Base-by-base conservation (phyloP, 2,329 filamentous ascomycete species). In the Colletotrichum somersetense region DNA sequence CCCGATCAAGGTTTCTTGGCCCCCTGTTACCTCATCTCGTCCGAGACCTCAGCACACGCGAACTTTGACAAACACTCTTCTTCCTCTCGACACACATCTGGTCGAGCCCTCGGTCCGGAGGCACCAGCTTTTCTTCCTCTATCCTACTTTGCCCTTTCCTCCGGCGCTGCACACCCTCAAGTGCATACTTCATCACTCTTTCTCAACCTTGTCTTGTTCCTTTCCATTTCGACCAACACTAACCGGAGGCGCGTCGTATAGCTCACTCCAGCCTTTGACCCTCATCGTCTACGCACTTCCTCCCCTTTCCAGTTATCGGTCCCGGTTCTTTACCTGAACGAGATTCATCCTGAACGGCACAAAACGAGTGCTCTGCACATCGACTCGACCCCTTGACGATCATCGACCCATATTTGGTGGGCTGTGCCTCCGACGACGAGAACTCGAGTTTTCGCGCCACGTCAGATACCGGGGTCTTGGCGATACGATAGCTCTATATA, bases 1-100 rank as follows among this genome's bases (percentile, higher is more conserved):
- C 69, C 69, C 69, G 69, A 72, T 72, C 69, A 69, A 72, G 69
- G 69, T 72, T 72, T 72, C 69, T 72, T 72, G 70, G 66, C 70
- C 70, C 70, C 70, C 66, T 72, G 70, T 72, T 70, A 72, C 70
- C 70, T 70, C 70, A 72, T 72, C 70, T 72, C 59, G 55, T 69
- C 66, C 70, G 59, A 72, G 70, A 69, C 70, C 69, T 65, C 33
- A 63, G 56, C 61, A 71, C 40, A 61, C 66, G 70, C 70, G 70
- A 72, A 72, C 70, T 50, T 69, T 72, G 70, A 70, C 70, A 72
- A 70, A 69, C 70, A 69, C 55, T 40, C 38, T 53, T 63, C 53
- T 33, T 40, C 33, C 48, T 67, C 58, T 63, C 46, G 59, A 72
- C 66, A 61, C 69, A 42, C 46, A 30, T 30, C 50, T 69, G 66